Conservation (phyloP, 345 rosid species). For the Hevea brasiliensis region DNA sequence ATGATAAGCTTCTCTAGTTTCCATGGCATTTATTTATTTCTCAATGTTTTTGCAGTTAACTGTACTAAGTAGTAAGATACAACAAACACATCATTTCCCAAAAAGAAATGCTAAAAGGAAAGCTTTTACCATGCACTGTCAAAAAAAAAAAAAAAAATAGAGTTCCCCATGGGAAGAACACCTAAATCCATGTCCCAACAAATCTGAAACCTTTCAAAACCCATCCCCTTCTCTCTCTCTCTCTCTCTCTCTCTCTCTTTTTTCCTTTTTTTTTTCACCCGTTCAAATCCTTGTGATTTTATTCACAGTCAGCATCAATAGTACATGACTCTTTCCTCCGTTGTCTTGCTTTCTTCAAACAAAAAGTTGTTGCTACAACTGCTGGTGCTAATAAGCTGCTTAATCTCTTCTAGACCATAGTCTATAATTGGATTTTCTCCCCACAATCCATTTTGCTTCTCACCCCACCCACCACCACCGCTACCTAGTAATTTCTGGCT, state of each 20-base stretch:
- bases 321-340: slow-evolving; percentile 48
- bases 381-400: slow-evolving; percentile 55
- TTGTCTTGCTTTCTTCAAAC: slow-evolving; percentile 59
- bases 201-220: slow-evolving; percentile 9
- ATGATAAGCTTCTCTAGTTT: slow-evolving; percentile 10
- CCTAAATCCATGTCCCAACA: background rate
- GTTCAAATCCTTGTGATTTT: slow-evolving; percentile 33
- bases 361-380: slow-evolving; percentile 35
- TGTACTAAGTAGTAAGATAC: background rate
- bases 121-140: slow-evolving; percentile 18
- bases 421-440: slow-evolving; percentile 38
- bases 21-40: slow-evolving; percentile 23
- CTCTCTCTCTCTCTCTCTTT: too few species aligned
- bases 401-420: slow-evolving; percentile 77
- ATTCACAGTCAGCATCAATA: slow-evolving; percentile 36
- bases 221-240: background rate
- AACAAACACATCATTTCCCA: slow-evolving; percentile 15
- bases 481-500: slow-evolving; percentile 25
- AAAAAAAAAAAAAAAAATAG: background rate
- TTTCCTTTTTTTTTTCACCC: background rate
- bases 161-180: too few species aligned
- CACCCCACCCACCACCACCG: slow-evolving; percentile 9
- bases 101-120: slow-evolving; percentile 23
- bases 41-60: slow-evolving; percentile 17
- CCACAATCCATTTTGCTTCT: slow-evolving; percentile 28